Percentiles rank a stretch among this genome's conserved stretches.
Evolutionary conservation across 306 rosid genomes (phyloP).

Genomic region (Inga oerstediana): DNA sequence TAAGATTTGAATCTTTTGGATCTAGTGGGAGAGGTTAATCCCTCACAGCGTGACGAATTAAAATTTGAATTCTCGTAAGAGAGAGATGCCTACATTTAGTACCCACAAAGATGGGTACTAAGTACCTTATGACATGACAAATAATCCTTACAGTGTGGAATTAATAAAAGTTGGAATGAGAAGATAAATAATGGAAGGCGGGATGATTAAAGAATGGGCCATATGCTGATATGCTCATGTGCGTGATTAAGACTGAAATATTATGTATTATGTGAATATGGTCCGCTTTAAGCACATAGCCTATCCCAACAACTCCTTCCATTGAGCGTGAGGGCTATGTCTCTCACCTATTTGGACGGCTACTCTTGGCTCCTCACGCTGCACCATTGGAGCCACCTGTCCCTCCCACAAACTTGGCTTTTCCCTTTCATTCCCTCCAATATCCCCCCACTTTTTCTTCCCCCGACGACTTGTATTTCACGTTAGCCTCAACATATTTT

Average conservation of each 20-base stretch:
- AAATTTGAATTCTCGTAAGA: fast-evolving
- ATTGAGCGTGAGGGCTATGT: neutral
- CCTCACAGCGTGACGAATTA: too few species aligned
- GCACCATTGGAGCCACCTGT: neutral
- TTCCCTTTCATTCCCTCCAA: neutral
- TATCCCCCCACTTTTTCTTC: neutral
- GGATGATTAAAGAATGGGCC: neutral
- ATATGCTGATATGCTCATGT: too few species aligned
- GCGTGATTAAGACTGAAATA: neutral
- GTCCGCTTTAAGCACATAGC: too few species aligned
- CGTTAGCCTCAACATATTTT: too few species aligned
- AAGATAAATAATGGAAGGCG: neutral
- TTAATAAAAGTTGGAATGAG: neutral
- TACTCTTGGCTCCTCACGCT: neutral
- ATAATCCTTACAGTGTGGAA: too few species aligned
- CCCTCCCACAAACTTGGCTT: neutral
- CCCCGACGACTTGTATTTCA: too few species aligned
- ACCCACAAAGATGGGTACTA: too few species aligned
- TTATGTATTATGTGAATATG: neutral
- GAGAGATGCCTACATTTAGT: too few species aligned
- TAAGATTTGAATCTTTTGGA: too few species aligned
- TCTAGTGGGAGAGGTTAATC: too few species aligned
- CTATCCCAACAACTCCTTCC: neutral
- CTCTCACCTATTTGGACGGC: neutral
- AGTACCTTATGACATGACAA: too few species aligned